Evolutionary conservation across 352 stramenopile species (phyloP).

Genomic region (Thalassiosira allenii): DNA sequence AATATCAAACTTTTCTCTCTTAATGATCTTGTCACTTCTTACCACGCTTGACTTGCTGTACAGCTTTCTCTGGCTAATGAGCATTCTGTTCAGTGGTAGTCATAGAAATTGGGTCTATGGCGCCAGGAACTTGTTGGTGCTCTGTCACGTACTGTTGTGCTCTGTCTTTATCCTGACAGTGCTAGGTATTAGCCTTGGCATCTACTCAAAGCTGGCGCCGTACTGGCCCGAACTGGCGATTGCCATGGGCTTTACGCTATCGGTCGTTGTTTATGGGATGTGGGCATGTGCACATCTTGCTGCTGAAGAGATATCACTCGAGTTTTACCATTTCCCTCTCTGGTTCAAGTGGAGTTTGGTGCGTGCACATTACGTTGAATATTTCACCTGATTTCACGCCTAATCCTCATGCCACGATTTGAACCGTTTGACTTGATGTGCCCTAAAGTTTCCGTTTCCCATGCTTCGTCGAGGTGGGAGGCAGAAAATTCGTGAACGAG

Average conservation of each 20-base stretch:
- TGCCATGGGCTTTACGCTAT: neutral
- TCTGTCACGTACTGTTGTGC: conserved; percentile 9
- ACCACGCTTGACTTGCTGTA: no score
- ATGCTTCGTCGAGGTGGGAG: conserved; percentile 2
- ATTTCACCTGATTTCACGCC: neutral
- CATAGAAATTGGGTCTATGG: conserved; percentile 21
- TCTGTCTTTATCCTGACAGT: conserved; percentile 8
- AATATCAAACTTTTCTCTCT: neutral
- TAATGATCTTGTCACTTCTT: no score
- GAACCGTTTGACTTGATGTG: neutral
- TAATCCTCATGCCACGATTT: conserved; percentile 8
- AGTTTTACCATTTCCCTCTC: conserved; percentile 31
- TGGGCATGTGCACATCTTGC: neutral
- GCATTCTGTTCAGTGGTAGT: neutral
- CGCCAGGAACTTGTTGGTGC: neutral
- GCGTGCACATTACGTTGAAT: neutral
- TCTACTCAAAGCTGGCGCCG: conserved; percentile 15
- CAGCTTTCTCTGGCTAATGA: conserved; percentile 15
- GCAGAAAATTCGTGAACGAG: conserved; percentile 12
- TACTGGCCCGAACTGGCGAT: conserved; percentile 18
- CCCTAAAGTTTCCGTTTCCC: conserved; percentile 6
- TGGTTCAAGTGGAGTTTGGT: conserved; percentile 22
- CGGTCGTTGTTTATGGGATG: conserved; percentile 3
- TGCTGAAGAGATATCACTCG: conserved; percentile 11
- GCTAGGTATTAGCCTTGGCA: neutral